Percentiles rank a stretch among this genome's conserved stretches.
Evolutionary conservation across 352 stramenopile species (phyloP).

Genomic region (Globisporangium mamillatum): DNA sequence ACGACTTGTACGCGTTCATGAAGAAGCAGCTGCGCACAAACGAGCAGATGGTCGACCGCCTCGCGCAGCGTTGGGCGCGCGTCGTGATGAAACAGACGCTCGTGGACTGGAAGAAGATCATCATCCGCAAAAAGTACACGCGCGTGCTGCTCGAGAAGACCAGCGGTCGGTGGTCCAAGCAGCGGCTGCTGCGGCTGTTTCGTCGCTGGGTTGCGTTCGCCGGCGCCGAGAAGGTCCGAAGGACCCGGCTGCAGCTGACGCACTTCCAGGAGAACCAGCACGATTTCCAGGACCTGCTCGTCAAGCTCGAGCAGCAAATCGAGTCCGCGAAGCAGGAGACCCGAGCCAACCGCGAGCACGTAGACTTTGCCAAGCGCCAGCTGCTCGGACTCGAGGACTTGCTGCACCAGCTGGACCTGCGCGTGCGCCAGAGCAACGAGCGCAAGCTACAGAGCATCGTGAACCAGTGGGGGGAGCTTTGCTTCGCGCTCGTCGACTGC

Average conservation of each 20-base stretch:
- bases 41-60: conserved; percentile 59
- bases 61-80: conserved; percentile 47
- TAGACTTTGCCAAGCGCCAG: conserved; percentile 59
- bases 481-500: conserved; percentile 57
- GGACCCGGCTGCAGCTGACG: conserved; percentile 35
- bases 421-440: conserved; percentile 49
- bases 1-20: conserved; percentile 53
- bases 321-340: conserved; percentile 46
- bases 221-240: conserved; percentile 33
- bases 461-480: conserved; percentile 65
- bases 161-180: conserved; percentile 47
- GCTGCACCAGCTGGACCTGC: conserved; percentile 41
- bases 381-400: conserved; percentile 58
- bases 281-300: conserved; percentile 53
- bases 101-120: conserved; percentile 70
- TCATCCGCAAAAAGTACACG: conserved; percentile 70
- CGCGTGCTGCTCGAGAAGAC: conserved; percentile 63
- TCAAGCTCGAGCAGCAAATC: conserved; percentile 48
- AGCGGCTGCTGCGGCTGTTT: conserved; percentile 43
- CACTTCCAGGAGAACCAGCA: conserved; percentile 44
- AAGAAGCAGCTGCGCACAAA: conserved; percentile 51
- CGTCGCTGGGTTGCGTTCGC: conserved; percentile 41
- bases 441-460: conserved; percentile 54
- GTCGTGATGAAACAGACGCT: conserved; percentile 57
- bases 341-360: conserved; percentile 47